phyloP scores from a whole-genome alignment of 169 alveolate species.

The Plasmodium malariae region DNA sequence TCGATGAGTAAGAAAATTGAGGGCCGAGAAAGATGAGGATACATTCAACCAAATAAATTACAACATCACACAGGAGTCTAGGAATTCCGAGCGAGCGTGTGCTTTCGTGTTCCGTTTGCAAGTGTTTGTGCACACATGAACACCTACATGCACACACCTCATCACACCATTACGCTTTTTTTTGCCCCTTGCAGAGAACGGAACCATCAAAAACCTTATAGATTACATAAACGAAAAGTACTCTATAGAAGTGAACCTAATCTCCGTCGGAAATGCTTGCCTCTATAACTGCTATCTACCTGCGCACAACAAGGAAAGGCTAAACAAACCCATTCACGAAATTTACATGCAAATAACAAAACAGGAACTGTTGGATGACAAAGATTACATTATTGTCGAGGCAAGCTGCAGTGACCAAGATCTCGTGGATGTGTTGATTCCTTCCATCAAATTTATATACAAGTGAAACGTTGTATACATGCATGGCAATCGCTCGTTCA shows the following conservation, averaged over 20 bases:
- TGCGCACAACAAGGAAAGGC: conserved; percentile 88
- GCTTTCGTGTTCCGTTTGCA: conserved; percentile 34
- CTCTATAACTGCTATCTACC: conserved; percentile 91
- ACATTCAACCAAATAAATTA: conserved; percentile 60
- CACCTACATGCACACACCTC: conserved; percentile 77
- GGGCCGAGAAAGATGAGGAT: conserved; percentile 81
- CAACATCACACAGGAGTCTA: too few relatives aligned
- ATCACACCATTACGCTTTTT: conserved; percentile 34
- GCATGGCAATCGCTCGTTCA: background rate
- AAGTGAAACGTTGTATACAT: conserved; percentile 37
- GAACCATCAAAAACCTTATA: conserved; percentile 80
- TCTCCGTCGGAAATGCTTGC: conserved; percentile 92
- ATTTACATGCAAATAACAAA: conserved; percentile 81
- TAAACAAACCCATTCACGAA: conserved; percentile 81
- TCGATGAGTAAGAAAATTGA: conserved; percentile 84
- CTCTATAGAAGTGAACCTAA: conserved; percentile 89
- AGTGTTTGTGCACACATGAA: conserved; percentile 78
- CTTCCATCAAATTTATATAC: conserved; percentile 90
- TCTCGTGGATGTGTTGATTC: conserved; percentile 91
- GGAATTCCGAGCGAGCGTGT: too few relatives aligned
- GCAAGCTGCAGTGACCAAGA: conserved; percentile 91
- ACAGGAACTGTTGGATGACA: conserved; percentile 78
- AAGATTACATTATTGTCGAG: conserved; percentile 89
- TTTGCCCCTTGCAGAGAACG: conserved; percentile 80
- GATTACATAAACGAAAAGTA: conserved; percentile 80